phyloP scores from a whole-genome alignment of 2,329 filamentous ascomycete genomes.

The Cladophialophora immunda region DNA sequence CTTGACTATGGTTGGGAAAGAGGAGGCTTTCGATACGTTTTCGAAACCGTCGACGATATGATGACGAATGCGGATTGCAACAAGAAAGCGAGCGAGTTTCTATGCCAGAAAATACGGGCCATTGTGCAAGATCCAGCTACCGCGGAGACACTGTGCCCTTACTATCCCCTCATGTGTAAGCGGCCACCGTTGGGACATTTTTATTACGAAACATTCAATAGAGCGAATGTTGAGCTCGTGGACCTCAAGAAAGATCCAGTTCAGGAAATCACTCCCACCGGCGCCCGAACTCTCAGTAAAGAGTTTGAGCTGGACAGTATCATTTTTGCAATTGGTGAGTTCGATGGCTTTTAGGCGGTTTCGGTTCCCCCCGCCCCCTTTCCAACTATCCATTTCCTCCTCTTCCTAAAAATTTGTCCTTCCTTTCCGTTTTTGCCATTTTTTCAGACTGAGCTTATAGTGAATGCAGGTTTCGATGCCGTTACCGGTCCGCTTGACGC shows the following conservation, averaged over 20 bases:
- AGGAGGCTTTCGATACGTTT: slow-evolving; percentile 66
- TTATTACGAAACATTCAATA: slow-evolving; percentile 47
- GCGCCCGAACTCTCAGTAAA: slow-evolving; percentile 52
- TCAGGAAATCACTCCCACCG: slow-evolving; percentile 48
- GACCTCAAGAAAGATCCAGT: slow-evolving; percentile 56
- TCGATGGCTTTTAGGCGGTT: too few species aligned
- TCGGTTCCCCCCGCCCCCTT: too few species aligned
- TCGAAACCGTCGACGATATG: slow-evolving; percentile 63
- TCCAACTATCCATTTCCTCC: too few species aligned
- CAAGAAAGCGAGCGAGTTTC: slow-evolving; percentile 63
- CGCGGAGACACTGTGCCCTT: slow-evolving; percentile 62
- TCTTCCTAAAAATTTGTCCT: too few species aligned
- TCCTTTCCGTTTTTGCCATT: too few species aligned
- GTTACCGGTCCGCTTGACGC: slow-evolving; percentile 51
- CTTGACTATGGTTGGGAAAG: slow-evolving; percentile 45
- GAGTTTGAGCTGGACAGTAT: slow-evolving; percentile 51
- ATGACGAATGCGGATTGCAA: slow-evolving; percentile 59
- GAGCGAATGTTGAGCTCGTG: slow-evolving; percentile 57
- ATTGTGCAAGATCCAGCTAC: slow-evolving; percentile 61
- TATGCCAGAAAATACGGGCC: slow-evolving; percentile 60
- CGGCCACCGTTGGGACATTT: slow-evolving; percentile 37
- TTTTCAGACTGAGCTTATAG: too few species aligned
- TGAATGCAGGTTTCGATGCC: slow-evolving; percentile 53
- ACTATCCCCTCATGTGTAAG: slow-evolving; percentile 38
- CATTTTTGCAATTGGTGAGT: slow-evolving; percentile 53